Percentiles rank a stretch among this genome's conserved stretches.
Evolutionary conservation across 768 basidiomycete genomes (phyloP).

Genomic region (Panellus pusillus): DNA sequence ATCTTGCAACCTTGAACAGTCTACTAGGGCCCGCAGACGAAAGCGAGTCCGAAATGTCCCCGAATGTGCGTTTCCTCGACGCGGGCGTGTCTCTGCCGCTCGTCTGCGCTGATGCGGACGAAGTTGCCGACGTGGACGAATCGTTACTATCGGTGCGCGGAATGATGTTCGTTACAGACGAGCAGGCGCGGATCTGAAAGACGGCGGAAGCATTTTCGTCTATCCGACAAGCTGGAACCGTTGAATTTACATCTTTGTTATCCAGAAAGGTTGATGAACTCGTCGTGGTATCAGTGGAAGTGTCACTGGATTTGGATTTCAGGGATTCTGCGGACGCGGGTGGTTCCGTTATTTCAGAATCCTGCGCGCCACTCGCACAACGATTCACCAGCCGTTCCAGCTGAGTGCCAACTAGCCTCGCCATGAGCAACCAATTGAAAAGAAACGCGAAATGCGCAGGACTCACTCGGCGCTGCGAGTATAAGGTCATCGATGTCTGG

Average conservation of each 20-base stretch:
- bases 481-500: conserved; percentile 24
- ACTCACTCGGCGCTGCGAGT: conserved; percentile 7
- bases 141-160: conserved; percentile 3
- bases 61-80: conserved; percentile 27
- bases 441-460: background rate
- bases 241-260: background rate
- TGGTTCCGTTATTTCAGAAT: background rate
- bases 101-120: conserved; percentile 20
- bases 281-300: background rate
- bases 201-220: background rate
- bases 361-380: background rate
- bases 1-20: conserved; percentile 24
- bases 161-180: conserved; percentile 3
- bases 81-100: too few species aligned
- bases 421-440: background rate
- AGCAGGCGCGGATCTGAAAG: background rate
- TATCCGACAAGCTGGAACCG: background rate
- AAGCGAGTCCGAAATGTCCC: conserved; percentile 23
- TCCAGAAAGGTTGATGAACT: background rate
- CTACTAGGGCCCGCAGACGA: conserved; percentile 22
- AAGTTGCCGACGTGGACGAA: conserved; percentile 18
- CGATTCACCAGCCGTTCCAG: background rate
- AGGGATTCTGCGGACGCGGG: background rate
- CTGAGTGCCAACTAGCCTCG: conserved; percentile 9
- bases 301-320: background rate